Evolutionary conservation across 2,329 filamentous ascomycete genomes (phyloP).

Genomic region (Microcyclospora pomicola): DNA sequence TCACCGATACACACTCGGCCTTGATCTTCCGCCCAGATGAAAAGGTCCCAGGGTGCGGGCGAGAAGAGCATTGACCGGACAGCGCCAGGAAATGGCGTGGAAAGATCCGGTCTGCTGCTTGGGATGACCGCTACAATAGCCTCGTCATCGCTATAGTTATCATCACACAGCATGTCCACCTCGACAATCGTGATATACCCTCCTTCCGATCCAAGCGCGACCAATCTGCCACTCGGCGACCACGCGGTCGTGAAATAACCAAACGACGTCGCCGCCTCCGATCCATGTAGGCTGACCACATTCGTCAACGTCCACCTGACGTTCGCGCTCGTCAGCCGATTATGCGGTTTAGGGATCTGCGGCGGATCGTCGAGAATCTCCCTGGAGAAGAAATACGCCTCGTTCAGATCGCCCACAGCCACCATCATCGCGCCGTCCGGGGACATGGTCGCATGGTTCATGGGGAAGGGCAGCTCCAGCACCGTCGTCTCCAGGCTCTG

Average conservation of each 20-base stretch:
- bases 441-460: conserved; percentile 90
- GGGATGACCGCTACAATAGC: conserved; percentile 62
- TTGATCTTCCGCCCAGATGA: conserved; percentile 88
- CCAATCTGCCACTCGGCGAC: conserved; percentile 54
- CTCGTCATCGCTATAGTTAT: conserved; percentile 35
- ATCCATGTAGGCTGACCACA: conserved; percentile 29
- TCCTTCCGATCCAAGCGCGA: conserved; percentile 68
- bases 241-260: conserved; percentile 69
- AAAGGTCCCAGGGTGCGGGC: conserved; percentile 73
- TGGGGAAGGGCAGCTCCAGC: conserved; percentile 64
- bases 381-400: conserved; percentile 67
- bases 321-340: conserved; percentile 20
- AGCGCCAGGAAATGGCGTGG: conserved; percentile 47
- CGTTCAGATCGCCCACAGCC: conserved; percentile 77
- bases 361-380: conserved; percentile 18
- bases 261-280: conserved; percentile 22
- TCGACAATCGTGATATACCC: conserved; percentile 67
- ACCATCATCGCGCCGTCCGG: conserved; percentile 70
- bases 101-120: conserved; percentile 55
- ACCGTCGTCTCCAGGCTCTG: conserved; percentile 55
- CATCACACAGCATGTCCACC: conserved; percentile 28
- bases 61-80: conserved; percentile 87
- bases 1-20: conserved; percentile 63
- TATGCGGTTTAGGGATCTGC: conserved; percentile 26
- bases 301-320: conserved; percentile 29